Evolutionary conservation across 768 basidiomycete genomes (phyloP).

Genomic region (Agaricus bisporus): DNA sequence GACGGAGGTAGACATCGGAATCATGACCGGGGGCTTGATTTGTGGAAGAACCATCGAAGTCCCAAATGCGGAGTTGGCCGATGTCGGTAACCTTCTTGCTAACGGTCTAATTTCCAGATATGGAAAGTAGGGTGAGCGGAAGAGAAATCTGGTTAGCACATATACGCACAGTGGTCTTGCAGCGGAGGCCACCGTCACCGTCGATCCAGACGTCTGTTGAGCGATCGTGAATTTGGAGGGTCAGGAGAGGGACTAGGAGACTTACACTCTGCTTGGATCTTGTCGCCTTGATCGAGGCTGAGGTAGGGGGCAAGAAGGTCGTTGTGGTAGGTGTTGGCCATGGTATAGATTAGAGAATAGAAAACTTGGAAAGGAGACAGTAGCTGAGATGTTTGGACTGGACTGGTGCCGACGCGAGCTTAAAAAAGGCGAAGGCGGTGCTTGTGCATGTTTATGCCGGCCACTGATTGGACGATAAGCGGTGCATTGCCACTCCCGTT

Average conservation of each 20-base stretch:
- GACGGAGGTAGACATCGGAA: constrained; percentile 98
- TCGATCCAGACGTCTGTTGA: constrained; percentile 94
- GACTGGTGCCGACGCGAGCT: constrained; percentile 20
- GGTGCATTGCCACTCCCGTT: constrained; percentile 4
- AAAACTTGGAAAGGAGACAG: constrained; percentile 11
- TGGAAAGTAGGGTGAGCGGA: constrained; percentile 2
- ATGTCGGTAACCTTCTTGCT: constrained; percentile 82
- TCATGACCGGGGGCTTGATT: constrained; percentile 94
- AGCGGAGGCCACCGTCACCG: constrained; percentile 89
- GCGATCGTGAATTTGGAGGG: constrained; percentile 9
- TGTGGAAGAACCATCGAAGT: constrained; percentile 98
- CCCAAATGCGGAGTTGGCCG: constrained; percentile 92
- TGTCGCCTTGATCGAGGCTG: constrained; percentile 82
- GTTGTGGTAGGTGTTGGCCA: constrained; percentile 53
- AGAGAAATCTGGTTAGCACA: neutral
- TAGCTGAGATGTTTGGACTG: constrained; percentile 18
- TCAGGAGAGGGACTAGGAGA: constrained; percentile 15
- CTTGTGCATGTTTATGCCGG: constrained; percentile 26
- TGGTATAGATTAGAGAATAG: constrained; percentile 13
- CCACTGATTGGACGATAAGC: constrained; percentile 43
- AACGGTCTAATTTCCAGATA: constrained; percentile 57
- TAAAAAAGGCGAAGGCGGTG: constrained; percentile 14
- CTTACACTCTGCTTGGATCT: constrained; percentile 91
- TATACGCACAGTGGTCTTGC: constrained; percentile 82
- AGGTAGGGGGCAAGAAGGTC: constrained; percentile 90